phyloP scores from a whole-genome alignment of 202 grass and related monocot species.

The Panicum virgatum region DNA sequence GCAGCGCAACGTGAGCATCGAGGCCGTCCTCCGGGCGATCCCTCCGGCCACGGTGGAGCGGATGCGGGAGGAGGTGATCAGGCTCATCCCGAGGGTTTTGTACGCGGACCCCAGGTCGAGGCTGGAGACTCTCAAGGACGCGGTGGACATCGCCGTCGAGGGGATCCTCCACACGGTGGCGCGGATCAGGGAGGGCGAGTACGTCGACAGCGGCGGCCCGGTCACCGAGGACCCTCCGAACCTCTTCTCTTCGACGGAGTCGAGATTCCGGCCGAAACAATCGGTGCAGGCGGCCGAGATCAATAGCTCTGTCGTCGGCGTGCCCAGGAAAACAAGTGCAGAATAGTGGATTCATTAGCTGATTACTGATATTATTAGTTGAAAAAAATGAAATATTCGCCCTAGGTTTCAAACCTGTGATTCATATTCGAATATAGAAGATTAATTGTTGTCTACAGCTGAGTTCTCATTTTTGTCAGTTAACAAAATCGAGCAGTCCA shows the following conservation, averaged over 20 bases:
- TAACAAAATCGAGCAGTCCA: neutral
- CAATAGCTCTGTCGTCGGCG: neutral
- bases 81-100: neutral
- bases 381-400: neutral
- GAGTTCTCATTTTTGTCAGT: no score
- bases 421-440: neutral
- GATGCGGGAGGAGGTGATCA: neutral
- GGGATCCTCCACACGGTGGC: neutral
- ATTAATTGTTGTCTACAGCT: neutral
- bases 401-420: neutral
- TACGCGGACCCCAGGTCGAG: neutral
- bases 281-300: neutral
- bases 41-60: neutral
- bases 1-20: neutral
- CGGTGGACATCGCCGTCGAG: neutral
- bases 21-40: neutral
- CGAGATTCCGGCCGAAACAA: neutral
- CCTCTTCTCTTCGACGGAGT: neutral
- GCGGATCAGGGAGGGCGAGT: neutral
- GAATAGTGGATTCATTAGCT: neutral
- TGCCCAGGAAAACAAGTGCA: neutral
- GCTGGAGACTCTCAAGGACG: neutral
- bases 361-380: neutral
- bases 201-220: neutral
- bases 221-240: neutral